Conservation (phyloP, 108 stramenopile genomes). For the Poteriospumella lacustris region DNA sequence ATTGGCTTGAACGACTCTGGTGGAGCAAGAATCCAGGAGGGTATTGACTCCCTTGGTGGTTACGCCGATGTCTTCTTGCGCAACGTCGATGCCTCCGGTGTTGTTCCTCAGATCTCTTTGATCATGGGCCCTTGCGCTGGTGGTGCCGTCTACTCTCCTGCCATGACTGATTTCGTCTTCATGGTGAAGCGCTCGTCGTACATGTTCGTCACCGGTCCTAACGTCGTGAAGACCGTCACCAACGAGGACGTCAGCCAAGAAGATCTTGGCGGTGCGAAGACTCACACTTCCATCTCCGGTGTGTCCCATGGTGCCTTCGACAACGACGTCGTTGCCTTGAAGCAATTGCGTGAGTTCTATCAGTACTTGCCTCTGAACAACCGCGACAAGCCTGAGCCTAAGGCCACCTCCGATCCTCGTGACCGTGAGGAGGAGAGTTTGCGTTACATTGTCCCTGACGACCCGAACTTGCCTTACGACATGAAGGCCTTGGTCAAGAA, state of each 20-base stretch:
- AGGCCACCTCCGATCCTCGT: constrained; percentile 66
- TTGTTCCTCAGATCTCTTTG: constrained; percentile 86
- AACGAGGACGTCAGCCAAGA: constrained; percentile 95
- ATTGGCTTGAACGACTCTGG: constrained; percentile 98
- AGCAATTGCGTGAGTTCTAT: constrained; percentile 76
- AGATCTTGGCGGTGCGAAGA: constrained; percentile 86
- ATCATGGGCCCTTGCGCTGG: constrained; percentile 92
- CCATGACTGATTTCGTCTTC: constrained; percentile 99
- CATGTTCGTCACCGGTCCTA: constrained; percentile 99
- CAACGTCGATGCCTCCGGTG: constrained; percentile 91
- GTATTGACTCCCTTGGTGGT: constrained; percentile 87
- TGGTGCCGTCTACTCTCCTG: constrained; percentile 92
- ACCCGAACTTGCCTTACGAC: constrained; percentile 95
- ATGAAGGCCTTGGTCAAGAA: constrained; percentile 70
- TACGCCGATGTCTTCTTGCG: constrained; percentile 98
- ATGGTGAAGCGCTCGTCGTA: constrained; percentile 86
- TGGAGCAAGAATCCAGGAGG: constrained; percentile 98
- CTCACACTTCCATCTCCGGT: constrained; percentile 69
- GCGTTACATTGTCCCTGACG: constrained; percentile 86
- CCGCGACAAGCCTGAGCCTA: constrained; percentile 65
- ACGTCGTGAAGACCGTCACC: constrained; percentile 98
- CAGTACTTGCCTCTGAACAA: constrained; percentile 86
- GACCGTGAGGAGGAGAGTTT: constrained; percentile 74
- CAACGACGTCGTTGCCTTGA: constrained; percentile 86
- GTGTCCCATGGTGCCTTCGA: constrained; percentile 87